Conservation (phyloP, 1,139 yeast genomes). For the Hansenula lynferdii region DNA sequence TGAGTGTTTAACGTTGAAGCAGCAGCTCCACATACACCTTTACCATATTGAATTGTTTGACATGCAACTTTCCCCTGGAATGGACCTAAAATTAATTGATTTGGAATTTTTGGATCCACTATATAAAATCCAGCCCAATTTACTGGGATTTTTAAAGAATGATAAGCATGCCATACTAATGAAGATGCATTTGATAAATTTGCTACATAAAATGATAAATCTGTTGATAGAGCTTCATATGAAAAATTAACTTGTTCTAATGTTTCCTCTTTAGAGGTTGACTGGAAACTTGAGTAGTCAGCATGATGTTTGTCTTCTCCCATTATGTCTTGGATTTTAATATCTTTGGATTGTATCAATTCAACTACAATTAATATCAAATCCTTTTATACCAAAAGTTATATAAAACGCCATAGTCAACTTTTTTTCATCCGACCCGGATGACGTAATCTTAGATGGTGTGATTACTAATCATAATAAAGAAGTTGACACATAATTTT, state of each 20-base stretch:
- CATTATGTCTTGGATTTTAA: conserved; percentile 7
- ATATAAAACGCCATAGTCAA: too few species aligned
- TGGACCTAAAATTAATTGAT: conserved; percentile 74
- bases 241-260: conserved; percentile 56
- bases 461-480: too few species aligned
- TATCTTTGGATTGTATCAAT: too few species aligned
- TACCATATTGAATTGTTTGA: conserved; percentile 70
- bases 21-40: conserved; percentile 91
- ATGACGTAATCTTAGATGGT: too few species aligned
- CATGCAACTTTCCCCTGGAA: conserved; percentile 98
- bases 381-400: too few species aligned
- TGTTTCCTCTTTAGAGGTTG: conserved; percentile 46
- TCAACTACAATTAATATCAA: too few species aligned
- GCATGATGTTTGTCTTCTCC: conserved; percentile 49
- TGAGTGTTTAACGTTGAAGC: conserved; percentile 57
- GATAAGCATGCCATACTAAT: conserved; percentile 83
- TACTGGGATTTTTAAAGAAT: conserved; percentile 48
- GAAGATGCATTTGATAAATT: conserved; percentile 85
- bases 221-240: conserved; percentile 58
- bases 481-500: too few species aligned
- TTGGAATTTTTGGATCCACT: conserved; percentile 22
- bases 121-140: conserved; percentile 97
- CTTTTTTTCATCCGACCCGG: too few species aligned
- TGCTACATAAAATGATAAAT: conserved; percentile 79
- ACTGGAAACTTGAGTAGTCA: conserved; percentile 49